Evolutionary conservation across 371 early-diverging fungal species (phyloP).

Genomic region (Apophysomyces trapeziformis): DNA sequence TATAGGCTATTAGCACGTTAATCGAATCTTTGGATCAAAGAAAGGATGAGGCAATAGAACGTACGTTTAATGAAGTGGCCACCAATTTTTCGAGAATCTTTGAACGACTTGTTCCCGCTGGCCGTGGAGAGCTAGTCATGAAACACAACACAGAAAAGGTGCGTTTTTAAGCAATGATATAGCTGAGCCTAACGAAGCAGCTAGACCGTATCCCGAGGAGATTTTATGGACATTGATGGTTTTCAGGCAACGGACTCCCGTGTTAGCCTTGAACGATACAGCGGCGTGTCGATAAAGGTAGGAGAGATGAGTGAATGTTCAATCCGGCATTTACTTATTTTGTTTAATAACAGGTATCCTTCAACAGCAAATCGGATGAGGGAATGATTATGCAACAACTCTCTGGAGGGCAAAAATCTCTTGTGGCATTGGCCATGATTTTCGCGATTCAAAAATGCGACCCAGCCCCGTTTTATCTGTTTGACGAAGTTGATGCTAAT

Average conservation of each 20-base stretch:
- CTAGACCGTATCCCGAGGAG: slow-evolving; percentile 17
- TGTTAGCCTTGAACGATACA: slow-evolving; percentile 75
- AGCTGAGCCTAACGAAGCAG: too few species aligned
- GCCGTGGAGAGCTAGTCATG: slow-evolving; percentile 89
- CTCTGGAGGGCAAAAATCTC: slow-evolving; percentile 99
- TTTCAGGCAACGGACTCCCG: slow-evolving; percentile 25
- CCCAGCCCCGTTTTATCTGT: slow-evolving; percentile 99
- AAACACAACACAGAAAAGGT: slow-evolving; percentile 47
- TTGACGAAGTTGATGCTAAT: slow-evolving; percentile 99
- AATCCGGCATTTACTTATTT: not conserved
- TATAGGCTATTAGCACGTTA: slow-evolving; percentile 79
- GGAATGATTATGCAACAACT: slow-evolving; percentile 95
- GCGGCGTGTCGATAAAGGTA: slow-evolving; percentile 91
- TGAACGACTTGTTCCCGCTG: slow-evolving; percentile 89
- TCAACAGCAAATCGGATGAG: slow-evolving; percentile 87
- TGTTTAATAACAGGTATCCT: slow-evolving; percentile 67
- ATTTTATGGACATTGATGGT: slow-evolving; percentile 55
- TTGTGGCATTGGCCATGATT: slow-evolving; percentile 97
- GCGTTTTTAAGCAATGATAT: too few species aligned
- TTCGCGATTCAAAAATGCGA: slow-evolving; percentile 99
- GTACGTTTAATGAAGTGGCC: slow-evolving; percentile 94
- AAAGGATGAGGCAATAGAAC: slow-evolving; percentile 96
- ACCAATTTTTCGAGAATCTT: slow-evolving; percentile 88
- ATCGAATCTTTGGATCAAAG: slow-evolving; percentile 90
- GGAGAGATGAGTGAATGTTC: slow-evolving; percentile 24